These are phyloP conservation scores for Colletotrichum godetiae DNA, from an alignment of 2,329 filamentous ascomycete species.

Conservation along the genomic window DNA sequence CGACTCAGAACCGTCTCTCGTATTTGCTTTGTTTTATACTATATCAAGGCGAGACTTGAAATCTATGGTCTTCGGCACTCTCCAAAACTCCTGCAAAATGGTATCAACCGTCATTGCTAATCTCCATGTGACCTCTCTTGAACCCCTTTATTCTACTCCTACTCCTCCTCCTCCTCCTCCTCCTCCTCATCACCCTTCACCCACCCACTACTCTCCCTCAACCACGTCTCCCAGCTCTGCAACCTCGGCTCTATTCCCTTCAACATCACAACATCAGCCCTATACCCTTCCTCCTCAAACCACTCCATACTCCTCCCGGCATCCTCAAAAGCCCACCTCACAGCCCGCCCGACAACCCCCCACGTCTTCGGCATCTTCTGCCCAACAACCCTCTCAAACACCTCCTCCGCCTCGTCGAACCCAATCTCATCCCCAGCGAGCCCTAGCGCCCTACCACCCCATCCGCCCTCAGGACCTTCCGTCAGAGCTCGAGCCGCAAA, in stretches of 20 bases:
- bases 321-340: slow-evolving; percentile 32
- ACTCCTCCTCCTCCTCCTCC: background rate
- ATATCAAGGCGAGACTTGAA: too few relatives aligned
- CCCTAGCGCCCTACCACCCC: slow-evolving; percentile 23
- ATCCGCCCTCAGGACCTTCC: slow-evolving; percentile 17
- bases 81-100: too few relatives aligned
- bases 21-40: too few relatives aligned
- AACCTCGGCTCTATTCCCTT: slow-evolving; percentile 25
- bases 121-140: too few relatives aligned
- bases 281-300: slow-evolving; percentile 31
- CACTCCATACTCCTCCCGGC: slow-evolving; percentile 34
- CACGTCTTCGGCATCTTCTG: slow-evolving; percentile 21
- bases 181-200: background rate
- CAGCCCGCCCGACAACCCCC: slow-evolving; percentile 6
- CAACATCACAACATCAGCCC: slow-evolving; percentile 23
- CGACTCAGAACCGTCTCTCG: too few relatives aligned
- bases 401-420: slow-evolving; percentile 24
- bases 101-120: too few relatives aligned
- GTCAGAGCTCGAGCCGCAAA: slow-evolving; percentile 28
- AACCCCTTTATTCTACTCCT: background rate
- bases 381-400: slow-evolving; percentile 10
- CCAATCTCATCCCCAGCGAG: slow-evolving; percentile 35
- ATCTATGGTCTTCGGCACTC: too few relatives aligned
- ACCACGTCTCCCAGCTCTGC: slow-evolving; percentile 38
- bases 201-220: slow-evolving; percentile 39